Percentiles rank a stretch among this genome's conserved stretches.
Evolutionary conservation across 306 rosid species (phyloP).

Genomic region (Crataegus laevigata): DNA sequence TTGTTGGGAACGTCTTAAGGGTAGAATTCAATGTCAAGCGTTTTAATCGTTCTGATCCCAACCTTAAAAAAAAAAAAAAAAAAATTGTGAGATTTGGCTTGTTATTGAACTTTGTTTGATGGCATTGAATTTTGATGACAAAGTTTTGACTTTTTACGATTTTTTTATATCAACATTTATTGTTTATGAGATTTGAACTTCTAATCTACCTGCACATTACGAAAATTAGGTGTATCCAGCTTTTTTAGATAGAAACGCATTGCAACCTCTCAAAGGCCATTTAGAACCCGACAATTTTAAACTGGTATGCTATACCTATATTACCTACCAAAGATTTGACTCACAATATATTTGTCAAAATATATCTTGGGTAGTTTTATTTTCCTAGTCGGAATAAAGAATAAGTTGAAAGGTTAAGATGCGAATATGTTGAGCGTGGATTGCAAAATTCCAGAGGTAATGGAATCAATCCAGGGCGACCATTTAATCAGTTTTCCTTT

Average conservation of each 20-base stretch:
- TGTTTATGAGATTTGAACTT: too few relatives aligned
- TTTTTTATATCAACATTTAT: neutral
- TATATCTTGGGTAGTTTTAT: neutral
- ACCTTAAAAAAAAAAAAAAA: too few relatives aligned
- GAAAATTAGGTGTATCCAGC: neutral
- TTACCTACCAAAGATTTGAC: neutral
- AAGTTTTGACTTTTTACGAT: neutral
- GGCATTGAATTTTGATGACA: neutral
- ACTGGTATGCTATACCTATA: neutral
- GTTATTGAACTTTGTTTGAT: accelerated
- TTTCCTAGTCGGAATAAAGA: neutral
- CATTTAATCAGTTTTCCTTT: neutral
- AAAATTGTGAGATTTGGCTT: too few relatives aligned
- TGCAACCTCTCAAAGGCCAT: neutral
- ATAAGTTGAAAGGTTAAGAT: neutral
- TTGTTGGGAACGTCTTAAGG: too few relatives aligned
- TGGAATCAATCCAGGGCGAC: neutral
- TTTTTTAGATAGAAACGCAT: neutral
- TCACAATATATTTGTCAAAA: neutral
- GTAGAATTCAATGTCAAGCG: too few relatives aligned
- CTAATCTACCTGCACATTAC: neutral
- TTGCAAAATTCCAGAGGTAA: neutral
- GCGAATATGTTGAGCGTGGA: neutral
- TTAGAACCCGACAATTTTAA: neutral
- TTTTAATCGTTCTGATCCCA: too few relatives aligned